Evolutionary conservation across 1,284 basidiomycete genomes (phyloP).

Genomic region (Puccinia novopanici): DNA sequence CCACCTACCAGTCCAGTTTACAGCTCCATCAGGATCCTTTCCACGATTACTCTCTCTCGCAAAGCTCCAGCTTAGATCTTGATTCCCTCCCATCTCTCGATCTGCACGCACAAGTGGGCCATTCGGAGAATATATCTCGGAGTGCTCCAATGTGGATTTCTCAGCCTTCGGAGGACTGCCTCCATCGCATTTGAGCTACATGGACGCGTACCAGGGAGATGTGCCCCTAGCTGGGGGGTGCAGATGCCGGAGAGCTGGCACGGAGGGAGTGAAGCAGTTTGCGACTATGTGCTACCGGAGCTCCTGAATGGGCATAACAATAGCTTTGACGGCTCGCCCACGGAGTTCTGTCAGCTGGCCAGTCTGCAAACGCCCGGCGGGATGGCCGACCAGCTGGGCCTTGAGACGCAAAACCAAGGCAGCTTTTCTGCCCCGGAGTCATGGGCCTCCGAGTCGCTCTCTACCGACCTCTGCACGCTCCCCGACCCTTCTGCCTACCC

Average conservation of each 20-base stretch:
- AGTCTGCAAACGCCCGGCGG: slow-evolving; percentile 24
- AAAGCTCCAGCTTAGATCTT: background rate
- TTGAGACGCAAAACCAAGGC: background rate
- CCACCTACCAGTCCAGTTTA: background rate
- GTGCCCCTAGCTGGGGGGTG: background rate
- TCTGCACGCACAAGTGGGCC: slow-evolving; percentile 11
- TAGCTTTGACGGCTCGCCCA: slow-evolving; percentile 12
- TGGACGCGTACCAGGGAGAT: background rate
- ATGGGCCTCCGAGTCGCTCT: background rate
- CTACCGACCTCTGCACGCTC: background rate
- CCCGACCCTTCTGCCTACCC: slow-evolving; percentile 5
- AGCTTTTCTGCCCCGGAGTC: background rate
- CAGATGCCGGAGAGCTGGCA: slow-evolving; percentile 5
- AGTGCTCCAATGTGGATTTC: background rate
- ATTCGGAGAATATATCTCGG: background rate
- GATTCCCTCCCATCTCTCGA: background rate
- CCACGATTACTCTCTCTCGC: slow-evolving; percentile 2
- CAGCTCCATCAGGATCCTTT: background rate
- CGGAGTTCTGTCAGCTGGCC: slow-evolving; percentile 5
- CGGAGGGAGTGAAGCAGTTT: background rate
- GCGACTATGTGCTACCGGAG: slow-evolving; percentile 18
- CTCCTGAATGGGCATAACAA: slow-evolving; percentile 10
- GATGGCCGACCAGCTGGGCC: background rate
- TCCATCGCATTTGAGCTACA: background rate
- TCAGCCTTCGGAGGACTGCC: background rate